Evolutionary conservation across 768 basidiomycete genomes (phyloP).

Genomic region (Mycena latifolia): DNA sequence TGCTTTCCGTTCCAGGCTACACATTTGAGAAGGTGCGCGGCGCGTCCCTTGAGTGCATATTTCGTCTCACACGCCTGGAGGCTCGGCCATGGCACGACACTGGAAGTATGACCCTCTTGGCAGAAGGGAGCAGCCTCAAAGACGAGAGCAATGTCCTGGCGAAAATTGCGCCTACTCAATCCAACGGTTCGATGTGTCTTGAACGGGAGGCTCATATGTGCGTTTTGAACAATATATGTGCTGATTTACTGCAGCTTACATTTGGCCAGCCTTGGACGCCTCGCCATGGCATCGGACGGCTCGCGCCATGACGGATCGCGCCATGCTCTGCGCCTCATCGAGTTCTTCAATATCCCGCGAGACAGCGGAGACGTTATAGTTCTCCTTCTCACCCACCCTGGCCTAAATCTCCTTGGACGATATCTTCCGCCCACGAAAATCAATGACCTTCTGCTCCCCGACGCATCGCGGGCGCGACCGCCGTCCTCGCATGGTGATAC

Average conservation of each 20-base stretch:
- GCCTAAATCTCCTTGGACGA: conserved; percentile 75
- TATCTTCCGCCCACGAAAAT: conserved; percentile 76
- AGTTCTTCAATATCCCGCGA: conserved; percentile 75
- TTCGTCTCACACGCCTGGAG: conserved; percentile 47
- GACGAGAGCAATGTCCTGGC: conserved; percentile 77
- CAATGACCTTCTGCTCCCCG: conserved; percentile 75
- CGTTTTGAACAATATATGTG: conserved; percentile 37
- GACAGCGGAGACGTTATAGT: conserved; percentile 77
- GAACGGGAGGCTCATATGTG: conserved; percentile 83
- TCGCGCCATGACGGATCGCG: conserved; percentile 49
- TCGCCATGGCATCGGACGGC: conserved; percentile 60
- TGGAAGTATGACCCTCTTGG: conserved; percentile 76
- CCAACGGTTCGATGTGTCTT: conserved; percentile 78
- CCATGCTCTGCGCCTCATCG: conserved; percentile 68
- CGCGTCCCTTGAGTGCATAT: conserved; percentile 6
- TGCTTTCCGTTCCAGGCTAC: conserved; percentile 78
- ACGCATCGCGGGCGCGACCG: conserved; percentile 57
- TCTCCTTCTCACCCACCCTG: conserved; percentile 78
- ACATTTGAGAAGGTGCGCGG: conserved; percentile 73
- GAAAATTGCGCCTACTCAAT: conserved; percentile 80
- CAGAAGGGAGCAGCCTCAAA: conserved; percentile 77
- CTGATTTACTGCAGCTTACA: background rate
- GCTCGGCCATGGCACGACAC: conserved; percentile 79
- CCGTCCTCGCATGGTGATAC: conserved; percentile 60
- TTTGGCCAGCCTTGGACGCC: conserved; percentile 58